Evolutionary conservation across 1,284 basidiomycete species (phyloP), one percentile per base, ranked within the genome.

Genomic region (Ceratobasidium sp.): DNA sequence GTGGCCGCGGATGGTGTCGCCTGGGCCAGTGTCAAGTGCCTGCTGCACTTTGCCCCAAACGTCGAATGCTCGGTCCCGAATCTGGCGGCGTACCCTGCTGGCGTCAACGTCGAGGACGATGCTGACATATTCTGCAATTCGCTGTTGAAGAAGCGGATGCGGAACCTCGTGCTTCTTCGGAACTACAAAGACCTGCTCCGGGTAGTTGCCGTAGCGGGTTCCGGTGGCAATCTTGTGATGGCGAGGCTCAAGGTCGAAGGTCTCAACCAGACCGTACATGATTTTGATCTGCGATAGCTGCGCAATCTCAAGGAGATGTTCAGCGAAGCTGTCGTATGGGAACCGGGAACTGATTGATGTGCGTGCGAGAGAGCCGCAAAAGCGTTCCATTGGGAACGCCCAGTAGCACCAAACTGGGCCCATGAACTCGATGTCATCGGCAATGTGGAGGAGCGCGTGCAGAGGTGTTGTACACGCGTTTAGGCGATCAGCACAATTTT

Each of bases 341-440:
- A 33, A 33, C 33, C 33, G 33, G 33, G 33, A 33, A 4, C 33
- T 42, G 44, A 44, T 79, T 67, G 17, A 79, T 46, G 66, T 44
- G 69, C 1, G 69, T 40, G 15, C 20, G 78, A 6, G 78, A 77
- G 38, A 40, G 3, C 82, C 81, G 78, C 83, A 84, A 61, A 80
- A 82, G 2, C 81, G 78, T 75, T 84, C 83, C 82, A 83, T 87
- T 0, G 84, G 83, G 76, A 86, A 88, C 0, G 86, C 85, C 87
- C 87, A 88, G 70, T 86, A 86, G 7, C 80, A 80, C 86, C 87
- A 88, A 0, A 87, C 85, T 1, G 85, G 86, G 0, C 87, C 86
- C 7, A 76, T 81, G 0, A 57, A 73, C 57, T 82, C 71, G 42
- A 87, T 87, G 67, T 81, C 80, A 40, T 83, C 81, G 0, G 84